Conservation (phyloP, 2,329 filamentous ascomycete species). For the Pseudonectria foliicola region DNA sequence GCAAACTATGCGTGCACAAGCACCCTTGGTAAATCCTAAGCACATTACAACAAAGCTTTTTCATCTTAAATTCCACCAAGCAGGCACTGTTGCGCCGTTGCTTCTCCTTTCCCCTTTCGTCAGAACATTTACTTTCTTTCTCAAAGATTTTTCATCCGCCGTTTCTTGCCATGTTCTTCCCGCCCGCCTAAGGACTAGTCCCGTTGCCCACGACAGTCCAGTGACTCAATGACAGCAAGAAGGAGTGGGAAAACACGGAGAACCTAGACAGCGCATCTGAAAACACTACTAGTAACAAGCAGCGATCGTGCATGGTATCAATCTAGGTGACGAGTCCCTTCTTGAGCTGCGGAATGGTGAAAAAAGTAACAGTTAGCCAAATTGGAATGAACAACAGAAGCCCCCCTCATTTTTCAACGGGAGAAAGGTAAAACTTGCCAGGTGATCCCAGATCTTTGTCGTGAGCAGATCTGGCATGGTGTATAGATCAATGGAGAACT, state of each 20-base stretch:
- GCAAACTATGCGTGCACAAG: too few species aligned
- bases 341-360: slow-evolving; percentile 26
- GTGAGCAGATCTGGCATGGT: slow-evolving; percentile 86
- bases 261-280: neutral
- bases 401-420: too few species aligned
- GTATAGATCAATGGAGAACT: slow-evolving; percentile 97
- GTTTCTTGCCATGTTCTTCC: too few species aligned
- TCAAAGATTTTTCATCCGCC: too few species aligned
- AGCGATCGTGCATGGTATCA: slow-evolving; percentile 9
- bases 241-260: slow-evolving; percentile 1
- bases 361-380: slow-evolving; percentile 1
- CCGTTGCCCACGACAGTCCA: too few species aligned
- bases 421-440: slow-evolving; percentile 36
- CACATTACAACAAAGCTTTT: too few species aligned
- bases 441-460: slow-evolving; percentile 92
- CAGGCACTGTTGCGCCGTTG: too few species aligned
- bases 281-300: slow-evolving; percentile 7
- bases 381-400: neutral
- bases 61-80: too few species aligned
- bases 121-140: too few species aligned
- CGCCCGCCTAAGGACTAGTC: too few species aligned
- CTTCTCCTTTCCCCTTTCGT: too few species aligned
- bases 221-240: slow-evolving; percentile 5
- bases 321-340: slow-evolving; percentile 33
- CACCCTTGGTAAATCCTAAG: too few species aligned